These are phyloP conservation scores for Kluyveromyces nonfermentans DNA, from an alignment of 805 yeast species.

Conservation along the genomic window DNA sequence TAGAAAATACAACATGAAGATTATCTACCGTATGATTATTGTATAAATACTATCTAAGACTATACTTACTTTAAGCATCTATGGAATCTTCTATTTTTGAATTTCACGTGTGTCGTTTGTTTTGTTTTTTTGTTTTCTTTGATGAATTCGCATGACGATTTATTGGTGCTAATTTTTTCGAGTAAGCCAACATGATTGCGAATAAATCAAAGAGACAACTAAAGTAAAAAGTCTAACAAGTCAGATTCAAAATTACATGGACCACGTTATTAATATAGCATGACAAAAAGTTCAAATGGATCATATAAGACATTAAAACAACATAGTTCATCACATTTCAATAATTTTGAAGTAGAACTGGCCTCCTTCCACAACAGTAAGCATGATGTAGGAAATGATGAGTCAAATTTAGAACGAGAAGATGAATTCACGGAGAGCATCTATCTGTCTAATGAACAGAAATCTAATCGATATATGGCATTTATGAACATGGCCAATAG, in stretches of 20 bases:
- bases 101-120: too few relatives aligned
- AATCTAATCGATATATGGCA: conserved; percentile 69
- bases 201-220: too few relatives aligned
- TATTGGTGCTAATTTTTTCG: too few relatives aligned
- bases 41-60: too few relatives aligned
- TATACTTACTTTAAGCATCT: too few relatives aligned
- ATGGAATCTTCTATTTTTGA: too few relatives aligned
- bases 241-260: too few relatives aligned
- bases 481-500: conserved; percentile 97
- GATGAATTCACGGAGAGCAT: conserved; percentile 7
- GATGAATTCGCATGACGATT: too few relatives aligned
- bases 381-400: conserved; percentile 5
- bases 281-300: background rate
- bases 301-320: background rate
- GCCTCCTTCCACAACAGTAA: conserved; percentile 1
- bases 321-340: background rate
- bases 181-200: too few relatives aligned
- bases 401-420: conserved; percentile 15
- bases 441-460: conserved; percentile 24
- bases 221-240: too few relatives aligned
- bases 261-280: background rate
- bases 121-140: too few relatives aligned
- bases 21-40: too few relatives aligned
- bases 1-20: background rate
- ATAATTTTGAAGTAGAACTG: background rate